Base-by-base conservation (phyloP, 2,329 filamentous ascomycete species). In the Ophiostoma sp. region DNA sequence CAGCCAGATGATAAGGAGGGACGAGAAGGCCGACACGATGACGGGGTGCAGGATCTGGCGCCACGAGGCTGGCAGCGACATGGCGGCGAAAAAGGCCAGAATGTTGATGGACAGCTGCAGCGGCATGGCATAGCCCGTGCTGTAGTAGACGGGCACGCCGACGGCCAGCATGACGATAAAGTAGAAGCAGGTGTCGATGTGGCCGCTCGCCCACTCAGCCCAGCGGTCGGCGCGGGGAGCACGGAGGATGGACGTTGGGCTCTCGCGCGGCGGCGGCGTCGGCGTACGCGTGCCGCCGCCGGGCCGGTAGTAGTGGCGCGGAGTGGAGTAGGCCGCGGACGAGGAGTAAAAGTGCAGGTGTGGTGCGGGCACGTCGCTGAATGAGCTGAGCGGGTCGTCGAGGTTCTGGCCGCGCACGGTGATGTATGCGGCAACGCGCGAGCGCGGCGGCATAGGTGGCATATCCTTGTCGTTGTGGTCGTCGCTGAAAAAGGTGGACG, bases 41-140 rank as follows among this genome's bases (percentile, higher is more conserved):
- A 88, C 85, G 0, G 86, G 86, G 75, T 89, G 86, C 3, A 88
- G 78, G 73, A 85, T 83, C 60, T 82, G 81, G 27, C 80, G 79
- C 81, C 83, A 87, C 1, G 73, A 76, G 0, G 79, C 75, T 0
- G 86, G 83, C 11, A 88, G 76, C 0, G 81, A 78, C 67, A 83
- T 76, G 20, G 85, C 84, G 6, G 78, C 76, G 69, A 85, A 82
- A 77, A 85, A 89, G 65, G 82, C 77, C 3, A 89, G 79, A 7
- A 86, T 74, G 71, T 82, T 86, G 73, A 87, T 73, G 41, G 76
- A 74, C 0, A 83, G 76, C 36, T 84, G 82, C 17, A 81, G 73
- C 1, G 82, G 82, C 82, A 84, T 83, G 20, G 80, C 81, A 76
- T 88, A 89, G 20, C 81, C 82, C 0, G 78, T 79, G 4, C 77